A percentile compares a stretch with the other conserved stretches of the same genome.
Conservation (phyloP, 768 basidiomycete species). For the Crepidotus variabilis region DNA sequence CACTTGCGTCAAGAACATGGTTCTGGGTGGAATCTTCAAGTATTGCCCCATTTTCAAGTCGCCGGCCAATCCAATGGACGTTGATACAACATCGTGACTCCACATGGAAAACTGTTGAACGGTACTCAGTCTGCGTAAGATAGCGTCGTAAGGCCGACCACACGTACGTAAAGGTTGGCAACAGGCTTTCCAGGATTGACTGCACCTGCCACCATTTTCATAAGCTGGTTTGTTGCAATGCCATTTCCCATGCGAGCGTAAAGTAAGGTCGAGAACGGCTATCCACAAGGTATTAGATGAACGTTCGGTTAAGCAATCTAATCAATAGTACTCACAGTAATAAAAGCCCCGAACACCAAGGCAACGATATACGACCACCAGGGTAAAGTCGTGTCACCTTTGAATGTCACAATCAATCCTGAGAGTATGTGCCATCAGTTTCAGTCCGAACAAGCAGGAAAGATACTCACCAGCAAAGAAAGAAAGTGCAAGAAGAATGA, state of each 20-base stretch:
- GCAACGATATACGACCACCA: slow-evolving; percentile 63
- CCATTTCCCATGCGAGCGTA: slow-evolving; percentile 60
- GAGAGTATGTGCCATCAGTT: not conserved
- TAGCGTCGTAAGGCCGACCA: not conserved
- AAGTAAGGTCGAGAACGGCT: slow-evolving; percentile 55
- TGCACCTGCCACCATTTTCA: slow-evolving; percentile 63
- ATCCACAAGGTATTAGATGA: not conserved
- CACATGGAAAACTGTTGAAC: slow-evolving; percentile 36
- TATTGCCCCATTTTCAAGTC: slow-evolving; percentile 76
- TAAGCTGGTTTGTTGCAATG: slow-evolving; percentile 54
- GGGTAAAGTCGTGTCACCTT: slow-evolving; percentile 57
- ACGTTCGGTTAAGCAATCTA: not conserved
- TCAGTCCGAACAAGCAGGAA: not conserved
- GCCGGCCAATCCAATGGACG: slow-evolving; percentile 47
- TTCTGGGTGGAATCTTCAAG: slow-evolving; percentile 63
- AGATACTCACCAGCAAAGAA: slow-evolving; percentile 49
- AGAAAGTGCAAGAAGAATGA: slow-evolving; percentile 39
- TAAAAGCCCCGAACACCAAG: slow-evolving; percentile 44
- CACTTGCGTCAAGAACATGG: slow-evolving; percentile 63
- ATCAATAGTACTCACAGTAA: slow-evolving; percentile 24
- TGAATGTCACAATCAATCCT: slow-evolving; percentile 55
- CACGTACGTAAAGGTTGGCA: slow-evolving; percentile 61
- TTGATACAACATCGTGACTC: slow-evolving; percentile 59
- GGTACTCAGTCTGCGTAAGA: too few species aligned
- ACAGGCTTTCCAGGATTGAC: slow-evolving; percentile 62